phyloP scores from a whole-genome alignment of 208 protist species.

The Trypanosoma lewisi region DNA sequence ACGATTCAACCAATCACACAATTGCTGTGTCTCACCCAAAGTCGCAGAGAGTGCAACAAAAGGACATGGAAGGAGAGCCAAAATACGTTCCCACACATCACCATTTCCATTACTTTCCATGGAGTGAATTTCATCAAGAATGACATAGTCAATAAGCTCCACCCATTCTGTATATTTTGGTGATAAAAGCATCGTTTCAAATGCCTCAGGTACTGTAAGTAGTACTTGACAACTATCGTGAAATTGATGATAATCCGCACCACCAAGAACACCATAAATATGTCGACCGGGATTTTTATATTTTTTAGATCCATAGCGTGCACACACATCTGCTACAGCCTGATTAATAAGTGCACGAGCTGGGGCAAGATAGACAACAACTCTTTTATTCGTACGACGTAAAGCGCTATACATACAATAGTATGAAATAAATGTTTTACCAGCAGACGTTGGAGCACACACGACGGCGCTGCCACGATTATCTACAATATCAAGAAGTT shows the following conservation, averaged over 20 bases:
- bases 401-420: conserved; percentile 95
- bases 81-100: conserved; percentile 92
- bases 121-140: conserved; percentile 95
- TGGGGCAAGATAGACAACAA: conserved; percentile 93
- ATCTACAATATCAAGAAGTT: conserved; percentile 95
- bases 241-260: conserved; percentile 82
- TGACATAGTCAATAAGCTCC: conserved; percentile 91
- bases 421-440: conserved; percentile 97
- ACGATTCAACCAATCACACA: conserved; percentile 90
- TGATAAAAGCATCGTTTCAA: conserved; percentile 92
- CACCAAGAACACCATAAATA: conserved; percentile 87
- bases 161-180: conserved; percentile 83
- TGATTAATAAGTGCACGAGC: conserved; percentile 95
- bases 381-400: conserved; percentile 72
- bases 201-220: conserved; percentile 90
- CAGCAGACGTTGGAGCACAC: conserved; percentile 94
- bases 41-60: conserved; percentile 96
- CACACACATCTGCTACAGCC: conserved; percentile 92
- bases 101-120: conserved; percentile 91
- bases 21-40: conserved; percentile 89
- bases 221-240: conserved; percentile 92
- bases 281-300: conserved; percentile 68
- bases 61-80: conserved; percentile 87
- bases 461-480: conserved; percentile 88
- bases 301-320: conserved; percentile 89